Conservation (phyloP, 176 grass and related monocot species). For the Phoenix roebelenii region DNA sequence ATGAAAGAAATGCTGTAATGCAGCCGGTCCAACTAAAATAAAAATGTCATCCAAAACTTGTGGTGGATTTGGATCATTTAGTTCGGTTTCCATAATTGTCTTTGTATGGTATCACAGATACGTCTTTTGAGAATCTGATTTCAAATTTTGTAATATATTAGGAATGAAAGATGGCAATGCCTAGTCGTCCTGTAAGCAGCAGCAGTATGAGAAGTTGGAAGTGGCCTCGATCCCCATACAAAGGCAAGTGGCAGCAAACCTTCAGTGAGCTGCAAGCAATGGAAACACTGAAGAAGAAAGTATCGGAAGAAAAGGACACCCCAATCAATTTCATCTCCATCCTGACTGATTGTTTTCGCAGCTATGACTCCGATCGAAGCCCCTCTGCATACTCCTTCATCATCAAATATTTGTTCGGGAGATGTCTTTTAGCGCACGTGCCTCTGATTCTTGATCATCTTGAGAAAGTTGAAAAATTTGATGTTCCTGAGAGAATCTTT, state of each 20-base stretch:
- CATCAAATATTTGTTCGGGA: constrained; percentile 1
- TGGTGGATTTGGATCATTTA: no score
- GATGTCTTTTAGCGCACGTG: neutral
- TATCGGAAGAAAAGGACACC: neutral
- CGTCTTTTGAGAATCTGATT: no score
- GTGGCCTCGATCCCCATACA: constrained; percentile 5
- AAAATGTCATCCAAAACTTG: no score
- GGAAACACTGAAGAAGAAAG: constrained; percentile 13
- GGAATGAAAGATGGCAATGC: no score
- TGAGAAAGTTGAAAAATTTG: constrained; percentile 10
- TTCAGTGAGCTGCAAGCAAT: constrained; percentile 8
- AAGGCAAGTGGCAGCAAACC: constrained; percentile 9
- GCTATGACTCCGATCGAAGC: constrained; percentile 1
- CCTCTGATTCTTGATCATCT: constrained; percentile 8
- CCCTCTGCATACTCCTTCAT: constrained; percentile 12
- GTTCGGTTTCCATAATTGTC: no score
- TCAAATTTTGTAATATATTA: no score
- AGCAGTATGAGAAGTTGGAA: neutral
- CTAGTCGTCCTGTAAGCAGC: no score
- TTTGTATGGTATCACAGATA: no score
- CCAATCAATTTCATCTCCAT: constrained; percentile 1
- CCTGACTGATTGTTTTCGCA: constrained; percentile 2
- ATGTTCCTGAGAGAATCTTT: constrained; percentile 18
- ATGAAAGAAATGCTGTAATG: no score
- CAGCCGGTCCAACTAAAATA: no score